Percentiles rank a stretch among this genome's conserved stretches.
phyloP scores from a whole-genome alignment of 108 stramenopile genomes.

The Cyclotella choctawhatcheeana region DNA sequence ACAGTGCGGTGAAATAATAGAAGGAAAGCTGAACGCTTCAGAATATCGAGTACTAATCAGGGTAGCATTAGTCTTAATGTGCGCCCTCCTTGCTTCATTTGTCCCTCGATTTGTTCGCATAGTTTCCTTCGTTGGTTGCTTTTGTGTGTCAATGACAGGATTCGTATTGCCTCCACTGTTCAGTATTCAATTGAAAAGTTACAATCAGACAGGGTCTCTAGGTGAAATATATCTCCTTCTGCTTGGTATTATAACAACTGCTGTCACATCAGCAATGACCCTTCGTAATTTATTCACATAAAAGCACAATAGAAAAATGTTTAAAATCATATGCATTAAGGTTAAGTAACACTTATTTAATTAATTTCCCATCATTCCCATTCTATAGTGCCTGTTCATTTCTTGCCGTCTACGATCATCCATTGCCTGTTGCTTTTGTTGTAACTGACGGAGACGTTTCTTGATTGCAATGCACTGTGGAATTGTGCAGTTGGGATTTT shows the following conservation, averaged over 20 bases:
- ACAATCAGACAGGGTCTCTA: background rate
- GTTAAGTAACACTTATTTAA: background rate
- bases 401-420: slow-evolving; percentile 90
- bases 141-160: slow-evolving; percentile 71
- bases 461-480: slow-evolving; percentile 93
- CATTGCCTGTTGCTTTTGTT: slow-evolving; percentile 90
- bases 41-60: too few relatives aligned
- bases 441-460: slow-evolving; percentile 88
- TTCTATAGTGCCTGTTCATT: slow-evolving; percentile 76
- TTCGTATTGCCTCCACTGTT: slow-evolving; percentile 76
- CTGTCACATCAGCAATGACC: slow-evolving; percentile 24
- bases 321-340: slow-evolving; percentile 13
- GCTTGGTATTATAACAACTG: slow-evolving; percentile 23
- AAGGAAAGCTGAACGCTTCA: slow-evolving; percentile 71
- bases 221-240: slow-evolving; percentile 15
- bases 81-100: slow-evolving; percentile 47
- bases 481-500: slow-evolving; percentile 81
- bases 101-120: slow-evolving; percentile 79
- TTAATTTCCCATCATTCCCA: slow-evolving; percentile 36
- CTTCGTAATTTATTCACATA: too few relatives aligned
- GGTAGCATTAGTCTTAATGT: too few relatives aligned
- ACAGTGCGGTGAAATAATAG: slow-evolving; percentile 69
- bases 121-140: slow-evolving; percentile 77
- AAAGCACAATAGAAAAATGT: background rate
- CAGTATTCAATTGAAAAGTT: slow-evolving; percentile 24